Base-by-base conservation (phyloP, 169 alveolate genomes). In the Plasmodium gonderi region DNA sequence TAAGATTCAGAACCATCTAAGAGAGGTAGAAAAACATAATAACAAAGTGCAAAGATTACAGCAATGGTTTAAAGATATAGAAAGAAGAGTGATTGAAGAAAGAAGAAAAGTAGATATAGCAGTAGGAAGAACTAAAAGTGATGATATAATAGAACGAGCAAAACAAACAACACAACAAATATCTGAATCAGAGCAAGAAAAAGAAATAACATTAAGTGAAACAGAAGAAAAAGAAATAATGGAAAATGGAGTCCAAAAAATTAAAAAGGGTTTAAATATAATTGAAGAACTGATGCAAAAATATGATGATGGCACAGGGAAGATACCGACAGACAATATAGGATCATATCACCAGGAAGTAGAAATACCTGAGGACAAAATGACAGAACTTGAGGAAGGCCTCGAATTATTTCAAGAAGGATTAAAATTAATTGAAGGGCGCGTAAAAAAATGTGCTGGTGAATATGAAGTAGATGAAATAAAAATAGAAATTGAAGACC, bases 401-500 rank as follows among this genome's bases (percentile, higher is more conserved):
- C 23, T 79, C 14, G 90, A 79, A 79, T 54, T 79, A 60, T 79
- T 79, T 29, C 40, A 79, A 51, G 78, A 79, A 79, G 90, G 90
- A 60, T 31, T 79, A 79, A 79, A 79, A 49, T 20, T 79, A 79
- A 49, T 79, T 79, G 20, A 79, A 79, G 77, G 36, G 14, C 72
- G 78, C 26, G 76, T 36, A 79, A 3, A 17, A 42, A 12, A 31
- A 33, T 17, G 9, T 51, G 47, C 72, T 6, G 90, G 76, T 5
- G 90, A 44, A 29, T 3, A 9, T 29, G 90, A 47, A 31, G 29
- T 79, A 51, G 76, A 79, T n/a, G 90, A 79, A 79, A 54, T 79
- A 79, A 60, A 51, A 54, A 54, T 79, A 49, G 90, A 51, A 51
- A 9, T 79, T 51, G 90, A 79, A 79, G 76, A 79, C 3, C 40